Percentiles rank a stretch among this genome's conserved stretches.
Evolutionary conservation across 495 filamentous ascomycete genomes (phyloP).

Genomic region (Cercophora newfieldiana): DNA sequence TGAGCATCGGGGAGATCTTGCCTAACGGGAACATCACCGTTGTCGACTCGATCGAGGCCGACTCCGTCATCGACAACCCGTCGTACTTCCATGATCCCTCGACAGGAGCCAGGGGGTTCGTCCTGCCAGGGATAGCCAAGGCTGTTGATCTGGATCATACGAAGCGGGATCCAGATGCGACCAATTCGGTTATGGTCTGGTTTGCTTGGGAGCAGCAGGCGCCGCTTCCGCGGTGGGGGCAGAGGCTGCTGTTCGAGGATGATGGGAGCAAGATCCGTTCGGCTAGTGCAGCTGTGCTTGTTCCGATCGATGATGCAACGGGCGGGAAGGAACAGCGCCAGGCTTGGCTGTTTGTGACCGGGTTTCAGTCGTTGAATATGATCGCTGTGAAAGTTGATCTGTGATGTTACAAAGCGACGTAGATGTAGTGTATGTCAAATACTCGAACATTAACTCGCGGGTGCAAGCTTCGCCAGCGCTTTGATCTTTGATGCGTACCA

Average conservation of each 20-base stretch:
- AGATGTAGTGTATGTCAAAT: background rate
- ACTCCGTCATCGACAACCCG: constrained; percentile 57
- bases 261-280: constrained; percentile 54
- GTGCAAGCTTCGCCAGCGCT: constrained; percentile 35
- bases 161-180: constrained; percentile 38
- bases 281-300: constrained; percentile 54
- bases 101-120: constrained; percentile 56
- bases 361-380: constrained; percentile 54
- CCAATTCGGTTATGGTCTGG: constrained; percentile 52
- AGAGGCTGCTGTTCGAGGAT: constrained; percentile 57
- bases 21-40: constrained; percentile 45
- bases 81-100: constrained; percentile 55
- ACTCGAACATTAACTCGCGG: background rate
- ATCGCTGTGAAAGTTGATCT: constrained; percentile 58
- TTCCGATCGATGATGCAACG: constrained; percentile 48
- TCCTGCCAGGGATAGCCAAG: constrained; percentile 52
- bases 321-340: constrained; percentile 34
- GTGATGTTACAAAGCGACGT: constrained; percentile 11
- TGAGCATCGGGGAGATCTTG: constrained; percentile 33
- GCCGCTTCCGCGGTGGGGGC: constrained; percentile 35
- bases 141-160: constrained; percentile 37
- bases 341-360: constrained; percentile 61
- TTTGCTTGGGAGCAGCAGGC: constrained; percentile 29
- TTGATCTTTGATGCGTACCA: constrained; percentile 47
- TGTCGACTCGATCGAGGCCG: constrained; percentile 42